These are phyloP conservation scores for Trypanosoma lewisi DNA, from an alignment of 208 protist species.

Conservation along the genomic window DNA sequence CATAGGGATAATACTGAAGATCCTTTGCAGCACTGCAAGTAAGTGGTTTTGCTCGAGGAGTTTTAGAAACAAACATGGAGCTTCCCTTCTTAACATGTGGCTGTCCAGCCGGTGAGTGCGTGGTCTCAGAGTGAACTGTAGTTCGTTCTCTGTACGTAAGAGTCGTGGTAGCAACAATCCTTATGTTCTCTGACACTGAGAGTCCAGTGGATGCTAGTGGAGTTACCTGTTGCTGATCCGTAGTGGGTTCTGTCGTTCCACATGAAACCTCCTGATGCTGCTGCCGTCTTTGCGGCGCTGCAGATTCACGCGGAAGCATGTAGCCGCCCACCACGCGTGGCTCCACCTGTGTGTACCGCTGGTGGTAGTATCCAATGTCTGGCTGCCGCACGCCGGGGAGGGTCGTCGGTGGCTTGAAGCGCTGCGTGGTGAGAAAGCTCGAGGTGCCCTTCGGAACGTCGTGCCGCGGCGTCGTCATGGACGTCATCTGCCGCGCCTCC, in stretches of 20 bases:
- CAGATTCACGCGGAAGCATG: conserved; percentile 31
- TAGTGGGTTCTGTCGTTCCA: not conserved
- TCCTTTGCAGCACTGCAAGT: conserved; percentile 53
- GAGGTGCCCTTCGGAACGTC: conserved; percentile 7
- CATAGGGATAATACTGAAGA: conserved; percentile 71
- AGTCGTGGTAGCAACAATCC: not conserved
- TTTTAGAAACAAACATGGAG: conserved; percentile 65
- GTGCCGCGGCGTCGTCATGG: not conserved
- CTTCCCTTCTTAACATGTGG: conserved; percentile 27
- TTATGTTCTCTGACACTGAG: not conserved
- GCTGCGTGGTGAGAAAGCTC: conserved; percentile 14
- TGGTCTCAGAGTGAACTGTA: not conserved
- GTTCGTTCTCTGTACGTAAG: not conserved
- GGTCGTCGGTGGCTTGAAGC: conserved; percentile 12
- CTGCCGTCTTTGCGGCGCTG: not conserved
- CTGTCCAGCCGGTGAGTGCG: not conserved
- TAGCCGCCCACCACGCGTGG: conserved; percentile 67
- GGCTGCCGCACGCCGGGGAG: conserved; percentile 53
- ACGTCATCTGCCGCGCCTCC: not conserved
- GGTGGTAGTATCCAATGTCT: conserved; percentile 68
- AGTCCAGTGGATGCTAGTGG: not conserved
- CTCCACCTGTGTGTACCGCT: conserved; percentile 55
- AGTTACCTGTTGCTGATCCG: not conserved
- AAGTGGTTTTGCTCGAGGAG: conserved; percentile 27
- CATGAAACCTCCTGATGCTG: not conserved